phyloP scores from a whole-genome alignment of 2,329 filamentous ascomycete genomes.

The Teratosphaeria nubilosa region DNA sequence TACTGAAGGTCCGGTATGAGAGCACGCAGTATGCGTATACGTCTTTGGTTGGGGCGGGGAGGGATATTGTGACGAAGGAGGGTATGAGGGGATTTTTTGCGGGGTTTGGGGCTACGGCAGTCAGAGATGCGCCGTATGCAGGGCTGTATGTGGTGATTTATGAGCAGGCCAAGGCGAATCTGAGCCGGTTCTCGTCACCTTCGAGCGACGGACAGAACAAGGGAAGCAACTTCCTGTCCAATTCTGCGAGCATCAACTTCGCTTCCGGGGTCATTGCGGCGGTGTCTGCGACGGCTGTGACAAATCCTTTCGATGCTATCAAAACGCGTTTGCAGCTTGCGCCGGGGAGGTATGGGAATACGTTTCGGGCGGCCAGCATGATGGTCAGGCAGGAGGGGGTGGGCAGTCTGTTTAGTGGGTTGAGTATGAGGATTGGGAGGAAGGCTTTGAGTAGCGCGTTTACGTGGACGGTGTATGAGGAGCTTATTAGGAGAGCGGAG shows the following conservation, averaged over 20 bases:
- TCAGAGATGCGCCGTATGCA: constrained; percentile 92
- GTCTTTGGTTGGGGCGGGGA: constrained; percentile 60
- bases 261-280: constrained; percentile 71
- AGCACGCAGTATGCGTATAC: constrained; percentile 75
- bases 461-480: constrained; percentile 96
- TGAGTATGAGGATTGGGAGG: constrained; percentile 75
- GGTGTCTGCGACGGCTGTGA: constrained; percentile 72
- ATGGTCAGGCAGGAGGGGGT: constrained; percentile 78
- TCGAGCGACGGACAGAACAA: background rate
- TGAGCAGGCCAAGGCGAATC: constrained; percentile 64
- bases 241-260: constrained; percentile 70
- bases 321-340: constrained; percentile 92
- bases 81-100: constrained; percentile 81
- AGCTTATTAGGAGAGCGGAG: constrained; percentile 68
- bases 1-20: constrained; percentile 95
- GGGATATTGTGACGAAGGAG: constrained; percentile 62
- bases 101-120: constrained; percentile 85
- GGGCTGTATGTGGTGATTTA: constrained; percentile 92
- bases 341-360: constrained; percentile 71
- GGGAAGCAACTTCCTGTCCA: constrained; percentile 8
- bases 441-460: constrained; percentile 92
- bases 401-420: constrained; percentile 71
- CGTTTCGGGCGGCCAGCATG: constrained; percentile 61
- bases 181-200: constrained; percentile 29
- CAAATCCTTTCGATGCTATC: constrained; percentile 93